These are phyloP conservation scores for Diatrype stigma DNA, from an alignment of 2,329 filamentous ascomycete species.

Conservation along the genomic window DNA sequence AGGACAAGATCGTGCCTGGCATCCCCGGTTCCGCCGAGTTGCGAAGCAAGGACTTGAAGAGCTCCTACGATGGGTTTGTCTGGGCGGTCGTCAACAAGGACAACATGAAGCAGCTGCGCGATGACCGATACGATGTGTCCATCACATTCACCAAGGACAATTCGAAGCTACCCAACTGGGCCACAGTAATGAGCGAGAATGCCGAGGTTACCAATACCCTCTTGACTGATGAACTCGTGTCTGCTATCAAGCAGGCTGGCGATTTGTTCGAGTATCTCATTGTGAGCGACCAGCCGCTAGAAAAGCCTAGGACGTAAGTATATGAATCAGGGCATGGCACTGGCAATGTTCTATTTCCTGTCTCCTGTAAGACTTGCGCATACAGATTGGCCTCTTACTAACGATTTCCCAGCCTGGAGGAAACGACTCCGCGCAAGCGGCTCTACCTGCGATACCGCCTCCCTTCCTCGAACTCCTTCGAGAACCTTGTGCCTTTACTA, in stretches of 20 bases:
- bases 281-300: slow-evolving; percentile 81
- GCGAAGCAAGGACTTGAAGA: slow-evolving; percentile 55
- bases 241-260: slow-evolving; percentile 73
- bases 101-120: slow-evolving; percentile 81
- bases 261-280: slow-evolving; percentile 83
- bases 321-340: not conserved
- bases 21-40: slow-evolving; percentile 56
- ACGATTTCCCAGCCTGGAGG: slow-evolving; percentile 61
- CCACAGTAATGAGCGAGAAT: slow-evolving; percentile 94
- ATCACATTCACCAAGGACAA: slow-evolving; percentile 92
- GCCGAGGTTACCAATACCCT: slow-evolving; percentile 88
- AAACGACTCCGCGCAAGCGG: slow-evolving; percentile 81
- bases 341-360: no score
- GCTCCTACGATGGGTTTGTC: slow-evolving; percentile 83
- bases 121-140: slow-evolving; percentile 91
- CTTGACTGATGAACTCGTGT: slow-evolving; percentile 81
- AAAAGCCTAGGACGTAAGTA: slow-evolving; percentile 78
- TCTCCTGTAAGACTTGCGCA: no score
- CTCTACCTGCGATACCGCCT: slow-evolving; percentile 74
- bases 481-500: slow-evolving; percentile 69
- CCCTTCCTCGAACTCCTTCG: slow-evolving; percentile 59
- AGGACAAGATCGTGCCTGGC: slow-evolving; percentile 70
- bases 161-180: slow-evolving; percentile 82
- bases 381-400: not conserved
- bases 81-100: slow-evolving; percentile 96